Evolutionary conservation across 1,139 yeast species (phyloP), one percentile per base, ranked within the genome.

Genomic region (Yamadazyma songkhlaensis): DNA sequence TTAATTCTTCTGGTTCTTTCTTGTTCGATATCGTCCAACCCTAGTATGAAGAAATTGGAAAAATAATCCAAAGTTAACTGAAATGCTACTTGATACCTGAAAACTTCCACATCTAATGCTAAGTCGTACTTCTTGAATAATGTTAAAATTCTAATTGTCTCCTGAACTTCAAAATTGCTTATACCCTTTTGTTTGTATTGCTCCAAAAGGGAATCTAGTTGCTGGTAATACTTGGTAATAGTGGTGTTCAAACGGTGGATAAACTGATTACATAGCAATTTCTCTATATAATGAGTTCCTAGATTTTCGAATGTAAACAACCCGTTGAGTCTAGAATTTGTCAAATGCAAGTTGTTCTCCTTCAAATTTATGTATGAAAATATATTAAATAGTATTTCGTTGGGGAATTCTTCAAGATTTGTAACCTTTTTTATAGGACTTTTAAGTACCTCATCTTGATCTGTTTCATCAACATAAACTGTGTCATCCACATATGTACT

Each of bases 381-480:
- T 14, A 71, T 62, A 25, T 51, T 47, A 12, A 46, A 44, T 9
- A 69, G 35, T 1, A 70, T 38, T 34, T 68, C 72, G 4, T 44
- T 36, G 1, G 77, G 75, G 12, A 70, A 48, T 13, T 49, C 41
- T 34, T 50, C 51, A 13, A 51, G n/a, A 9, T 17, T 14, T 12
- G 7, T 35, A 6, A 30, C 17, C 2, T 9, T 29, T 14, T 7
- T 9, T 5, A 32, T 6, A 4, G 4, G 6, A 17, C 20, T 17
- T 6, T 6, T 17, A 6, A 6, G 20, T 17, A 17, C 6, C 20
- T 17, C 20, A 17, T 17, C 20, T 17, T 17, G 20, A 17, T 17
- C 6, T 4, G 20, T 17, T 4, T 17, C 20, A 17, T n/a, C n/a
- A n/a, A n/a, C n/a, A n/a, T n/a, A n/a, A n/a, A n/a, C n/a, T n/a